Base-by-base conservation (phyloP, 2,329 filamentous ascomycete species). In the Aureobasidium sp. region DNA sequence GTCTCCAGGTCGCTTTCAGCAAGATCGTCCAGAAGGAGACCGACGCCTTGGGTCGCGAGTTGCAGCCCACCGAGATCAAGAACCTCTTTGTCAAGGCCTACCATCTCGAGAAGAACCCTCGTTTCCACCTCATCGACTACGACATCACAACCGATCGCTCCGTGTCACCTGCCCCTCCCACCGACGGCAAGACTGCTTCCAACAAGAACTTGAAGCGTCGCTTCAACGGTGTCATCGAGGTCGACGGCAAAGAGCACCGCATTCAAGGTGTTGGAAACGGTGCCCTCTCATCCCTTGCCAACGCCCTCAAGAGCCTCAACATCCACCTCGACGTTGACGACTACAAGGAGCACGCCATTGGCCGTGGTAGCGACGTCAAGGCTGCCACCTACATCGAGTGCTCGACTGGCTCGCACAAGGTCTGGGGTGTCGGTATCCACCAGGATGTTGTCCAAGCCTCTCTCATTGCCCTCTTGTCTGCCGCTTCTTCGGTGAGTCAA, bases 341-440 rank as follows among this genome's bases (percentile, higher is more conserved):
- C 68, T 97, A 97, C 76, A 95, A 94, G 75, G 93, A 97, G 70
- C 91, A 97, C 71, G 86, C 90, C 24, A 90, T 97, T 61, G 89
- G 89, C 59, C 76, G 78, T 48, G 88, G 88, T 57, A 80, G 83
- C 54, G 45, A 89, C 57, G 88, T 91, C 60, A 94, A 94, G 74
- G 91, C 91, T n/a, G 91, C 90, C 2, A 88, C 90, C 2, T 97
- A 94, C 67, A 95, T 97, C 59, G 88, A 96, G 70, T 95, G 90
- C 70, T 90, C 79, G 24, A 78, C 83, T 17, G 71, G 79, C 3
- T 79, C 79, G 51, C 77, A 88, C 63, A 85, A 81, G 63, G 85
- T 95, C 2, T 95, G 90, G 89, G 90, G 90, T 61, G 86, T 95
- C 6, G 90, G 88, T 29, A 88, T 96, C 61, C 88, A 96, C 67